Percentiles rank a stretch among this genome's conserved stretches.
Evolutionary conservation across 805 yeast genomes (phyloP).

Genomic region (Ogataea angusta): DNA sequence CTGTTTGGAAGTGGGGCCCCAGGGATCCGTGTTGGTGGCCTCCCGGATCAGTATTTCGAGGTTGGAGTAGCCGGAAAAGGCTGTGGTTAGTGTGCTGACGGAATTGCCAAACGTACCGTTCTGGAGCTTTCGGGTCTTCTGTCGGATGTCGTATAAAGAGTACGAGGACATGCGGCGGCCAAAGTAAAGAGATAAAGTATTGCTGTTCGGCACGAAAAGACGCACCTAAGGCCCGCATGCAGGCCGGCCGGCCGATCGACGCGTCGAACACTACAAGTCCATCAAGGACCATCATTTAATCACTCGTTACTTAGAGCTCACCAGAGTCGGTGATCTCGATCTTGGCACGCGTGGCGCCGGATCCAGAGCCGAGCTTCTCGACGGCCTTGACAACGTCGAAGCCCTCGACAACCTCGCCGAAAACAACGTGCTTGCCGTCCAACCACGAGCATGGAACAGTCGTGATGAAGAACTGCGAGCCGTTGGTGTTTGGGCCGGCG

Average conservation of each 20-base stretch:
- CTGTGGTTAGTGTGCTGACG: constrained; percentile 9
- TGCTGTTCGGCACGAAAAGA: background rate
- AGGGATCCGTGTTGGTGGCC: constrained; percentile 48
- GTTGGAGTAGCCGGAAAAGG: constrained; percentile 30
- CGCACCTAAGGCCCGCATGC: background rate
- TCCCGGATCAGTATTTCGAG: constrained; percentile 36
- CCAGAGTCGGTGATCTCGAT: constrained; percentile 58
- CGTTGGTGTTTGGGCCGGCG: constrained; percentile 90
- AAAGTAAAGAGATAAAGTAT: background rate
- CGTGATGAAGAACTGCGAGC: constrained; percentile 87
- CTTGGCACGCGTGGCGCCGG: constrained; percentile 49
- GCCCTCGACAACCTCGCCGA: constrained; percentile 73
- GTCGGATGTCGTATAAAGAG: constrained; percentile 29
- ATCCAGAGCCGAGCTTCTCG: constrained; percentile 59
- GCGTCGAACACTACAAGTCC: background rate
- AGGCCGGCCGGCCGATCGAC: constrained; percentile 1
- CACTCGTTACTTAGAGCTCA: constrained; percentile 39
- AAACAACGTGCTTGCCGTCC: constrained; percentile 76
- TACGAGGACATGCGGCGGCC: constrained; percentile 7
- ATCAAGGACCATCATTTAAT: constrained; percentile 1
- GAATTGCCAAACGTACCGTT: constrained; percentile 25
- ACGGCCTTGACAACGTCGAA: constrained; percentile 74
- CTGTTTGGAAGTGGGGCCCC: constrained; percentile 51
- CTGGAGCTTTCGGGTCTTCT: constrained; percentile 34
- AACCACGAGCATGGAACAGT: constrained; percentile 76